These are phyloP conservation scores for Cordyceps cicadae DNA, from an alignment of 2,329 filamentous ascomycete species.

Conservation along the genomic window DNA sequence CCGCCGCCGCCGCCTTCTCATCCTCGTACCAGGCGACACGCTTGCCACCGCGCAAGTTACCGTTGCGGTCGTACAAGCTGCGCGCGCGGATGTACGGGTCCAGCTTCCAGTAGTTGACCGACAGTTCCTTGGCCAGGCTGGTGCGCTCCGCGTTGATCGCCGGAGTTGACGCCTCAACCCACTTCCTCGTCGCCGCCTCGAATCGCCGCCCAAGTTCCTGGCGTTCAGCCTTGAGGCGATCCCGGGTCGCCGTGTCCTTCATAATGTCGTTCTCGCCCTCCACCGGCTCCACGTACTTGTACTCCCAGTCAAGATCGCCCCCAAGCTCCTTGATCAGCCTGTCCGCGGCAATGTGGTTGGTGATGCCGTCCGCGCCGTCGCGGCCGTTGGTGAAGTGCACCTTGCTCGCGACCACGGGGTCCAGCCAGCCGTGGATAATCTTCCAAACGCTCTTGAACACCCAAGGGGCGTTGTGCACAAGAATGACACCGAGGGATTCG, in stretches of 20 bases:
- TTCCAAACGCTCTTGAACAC: slow-evolving; percentile 52
- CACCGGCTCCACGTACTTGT: slow-evolving; percentile 54
- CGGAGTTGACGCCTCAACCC: slow-evolving; percentile 40
- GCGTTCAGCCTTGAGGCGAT: slow-evolving; percentile 43
- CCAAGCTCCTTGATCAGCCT: slow-evolving; percentile 47
- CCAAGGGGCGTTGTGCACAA: slow-evolving; percentile 70
- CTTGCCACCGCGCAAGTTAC: slow-evolving; percentile 33
- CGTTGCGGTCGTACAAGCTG: slow-evolving; percentile 54
- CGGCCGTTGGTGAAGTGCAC: slow-evolving; percentile 59
- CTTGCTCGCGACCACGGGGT: slow-evolving; percentile 66
- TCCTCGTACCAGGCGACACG: slow-evolving; percentile 9
- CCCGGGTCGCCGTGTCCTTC: slow-evolving; percentile 34
- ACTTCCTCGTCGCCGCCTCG: slow-evolving; percentile 49
- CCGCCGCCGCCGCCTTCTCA: slow-evolving; percentile 5
- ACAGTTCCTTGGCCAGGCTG: slow-evolving; percentile 41
- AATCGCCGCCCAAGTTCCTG: slow-evolving; percentile 46
- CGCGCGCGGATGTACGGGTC: slow-evolving; percentile 59
- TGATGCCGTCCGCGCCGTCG: slow-evolving; percentile 52
- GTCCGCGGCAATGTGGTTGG: slow-evolving; percentile 35
- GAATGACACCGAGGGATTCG: slow-evolving; percentile 60
- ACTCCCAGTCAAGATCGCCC: slow-evolving; percentile 65
- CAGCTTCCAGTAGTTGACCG: slow-evolving; percentile 60
- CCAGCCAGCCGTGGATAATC: slow-evolving; percentile 67
- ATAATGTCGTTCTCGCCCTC: slow-evolving; percentile 51
- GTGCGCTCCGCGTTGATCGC: slow-evolving; percentile 29